phyloP scores from a whole-genome alignment of 2,329 filamentous ascomycete genomes.

The Elsinoe fawcettii region DNA sequence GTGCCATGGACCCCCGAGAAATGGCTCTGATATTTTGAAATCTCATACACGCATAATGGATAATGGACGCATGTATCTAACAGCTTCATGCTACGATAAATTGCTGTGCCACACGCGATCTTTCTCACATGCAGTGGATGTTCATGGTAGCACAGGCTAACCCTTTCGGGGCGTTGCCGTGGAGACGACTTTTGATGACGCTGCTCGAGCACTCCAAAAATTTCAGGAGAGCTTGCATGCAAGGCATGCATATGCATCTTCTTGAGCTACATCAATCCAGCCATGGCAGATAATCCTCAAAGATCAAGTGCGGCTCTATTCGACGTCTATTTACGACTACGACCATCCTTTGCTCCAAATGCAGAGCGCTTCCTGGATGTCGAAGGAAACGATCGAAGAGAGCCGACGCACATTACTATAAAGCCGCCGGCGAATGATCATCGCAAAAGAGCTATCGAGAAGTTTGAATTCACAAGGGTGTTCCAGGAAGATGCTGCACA shows the following conservation, averaged over 20 bases:
- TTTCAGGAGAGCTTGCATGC: constrained; percentile 3
- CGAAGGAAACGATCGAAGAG: constrained; percentile 43
- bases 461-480: constrained; percentile 87
- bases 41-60: too few species aligned
- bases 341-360: constrained; percentile 34
- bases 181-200: constrained; percentile 1
- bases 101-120: too few species aligned
- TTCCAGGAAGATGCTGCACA: constrained; percentile 83
- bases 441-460: constrained; percentile 79
- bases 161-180: neutral
- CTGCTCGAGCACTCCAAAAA: neutral
- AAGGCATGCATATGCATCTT: neutral
- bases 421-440: constrained; percentile 66
- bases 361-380: constrained; percentile 70
- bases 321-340: constrained; percentile 81
- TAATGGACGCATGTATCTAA: too few species aligned
- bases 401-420: constrained; percentile 46
- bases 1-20: too few species aligned
- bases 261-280: neutral
- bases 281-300: neutral
- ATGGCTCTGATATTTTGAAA: too few species aligned
- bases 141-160: too few species aligned
- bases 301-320: constrained; percentile 53
- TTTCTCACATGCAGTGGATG: too few species aligned
- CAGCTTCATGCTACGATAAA: too few species aligned